Evolutionary conservation across 768 basidiomycete genomes (phyloP).

Genomic region (Fibroporia radiculosa): DNA sequence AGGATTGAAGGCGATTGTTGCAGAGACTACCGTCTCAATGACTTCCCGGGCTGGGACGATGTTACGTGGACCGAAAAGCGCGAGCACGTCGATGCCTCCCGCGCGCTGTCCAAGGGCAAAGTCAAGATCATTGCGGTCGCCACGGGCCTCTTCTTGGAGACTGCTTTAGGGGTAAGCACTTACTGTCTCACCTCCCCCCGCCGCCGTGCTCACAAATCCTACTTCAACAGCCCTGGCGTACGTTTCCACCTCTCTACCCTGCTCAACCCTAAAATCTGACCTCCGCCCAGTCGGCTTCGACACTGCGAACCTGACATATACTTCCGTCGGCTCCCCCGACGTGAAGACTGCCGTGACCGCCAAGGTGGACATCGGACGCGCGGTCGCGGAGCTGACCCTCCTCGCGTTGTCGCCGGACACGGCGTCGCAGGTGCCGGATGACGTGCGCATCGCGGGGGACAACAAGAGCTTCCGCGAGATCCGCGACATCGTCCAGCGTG

Average conservation of each 20-base stretch:
- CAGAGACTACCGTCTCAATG: slow-evolving; percentile 14
- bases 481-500: slow-evolving; percentile 5
- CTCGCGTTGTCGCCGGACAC: slow-evolving; percentile 12
- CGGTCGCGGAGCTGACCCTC: slow-evolving; percentile 13
- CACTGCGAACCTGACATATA: slow-evolving; percentile 13
- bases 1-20: no score
- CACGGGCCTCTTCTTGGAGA: slow-evolving; percentile 12
- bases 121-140: slow-evolving; percentile 15
- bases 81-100: slow-evolving; percentile 4
- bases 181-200: no score
- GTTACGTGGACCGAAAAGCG: slow-evolving; percentile 7
- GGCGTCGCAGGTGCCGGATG: slow-evolving; percentile 11
- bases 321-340: slow-evolving; percentile 12
- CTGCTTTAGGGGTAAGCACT: slow-evolving; percentile 4
- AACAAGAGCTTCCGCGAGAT: slow-evolving; percentile 10
- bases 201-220: no score
- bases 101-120: slow-evolving; percentile 6
- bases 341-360: slow-evolving; percentile 9
- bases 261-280: neutral
- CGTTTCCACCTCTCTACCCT: neutral
- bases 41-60: slow-evolving; percentile 13
- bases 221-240: neutral
- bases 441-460: slow-evolving; percentile 13
- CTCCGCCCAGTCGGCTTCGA: slow-evolving; percentile 15
- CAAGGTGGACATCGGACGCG: slow-evolving; percentile 14